These are phyloP conservation scores for Umbelopsis vinacea DNA, from an alignment of 192 early-diverging fungal genomes.

Conservation along the genomic window DNA sequence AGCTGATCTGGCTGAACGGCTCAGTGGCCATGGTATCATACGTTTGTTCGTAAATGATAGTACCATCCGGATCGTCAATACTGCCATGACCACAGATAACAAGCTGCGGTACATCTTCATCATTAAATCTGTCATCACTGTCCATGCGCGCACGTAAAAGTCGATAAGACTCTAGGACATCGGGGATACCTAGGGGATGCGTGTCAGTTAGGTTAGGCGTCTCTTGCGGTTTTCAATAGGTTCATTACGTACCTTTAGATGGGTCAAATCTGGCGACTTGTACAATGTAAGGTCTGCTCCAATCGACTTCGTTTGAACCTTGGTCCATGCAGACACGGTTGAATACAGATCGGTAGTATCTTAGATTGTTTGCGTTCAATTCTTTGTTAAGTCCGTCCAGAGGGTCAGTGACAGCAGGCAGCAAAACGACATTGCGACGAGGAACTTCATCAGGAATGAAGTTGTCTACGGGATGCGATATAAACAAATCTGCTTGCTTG, in stretches of 20 bases:
- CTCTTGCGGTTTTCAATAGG: no score
- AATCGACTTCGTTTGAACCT: constrained; percentile 59
- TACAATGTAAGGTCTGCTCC: constrained; percentile 73
- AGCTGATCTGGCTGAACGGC: constrained; percentile 54
- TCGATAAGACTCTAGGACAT: constrained; percentile 72
- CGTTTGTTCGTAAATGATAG: constrained; percentile 65
- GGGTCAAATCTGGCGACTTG: constrained; percentile 88
- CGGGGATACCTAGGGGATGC: constrained; percentile 55
- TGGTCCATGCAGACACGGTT: constrained; percentile 79
- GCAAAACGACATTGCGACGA: constrained; percentile 61
- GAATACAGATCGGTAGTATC: constrained; percentile 78
- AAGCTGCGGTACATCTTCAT: constrained; percentile 67
- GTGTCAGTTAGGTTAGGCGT: background rate
- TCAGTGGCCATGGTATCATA: constrained; percentile 48
- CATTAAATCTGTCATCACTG: constrained; percentile 39
- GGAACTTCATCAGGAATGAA: constrained; percentile 79
- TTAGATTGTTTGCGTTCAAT: constrained; percentile 52
- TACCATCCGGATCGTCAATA: constrained; percentile 86
- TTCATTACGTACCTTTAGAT: constrained; percentile 64
- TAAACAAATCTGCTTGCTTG: constrained; percentile 73
- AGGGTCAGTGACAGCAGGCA: constrained; percentile 79
- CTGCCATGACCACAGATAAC: constrained; percentile 78
- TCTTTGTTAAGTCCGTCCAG: constrained; percentile 85
- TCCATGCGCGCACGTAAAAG: constrained; percentile 62
- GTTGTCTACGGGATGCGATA: constrained; percentile 76